A percentile compares a stretch with the other conserved stretches of the same genome.
Evolutionary conservation across 169 alveolate genomes (phyloP).

Genomic region (Hepatocystis sp.): DNA sequence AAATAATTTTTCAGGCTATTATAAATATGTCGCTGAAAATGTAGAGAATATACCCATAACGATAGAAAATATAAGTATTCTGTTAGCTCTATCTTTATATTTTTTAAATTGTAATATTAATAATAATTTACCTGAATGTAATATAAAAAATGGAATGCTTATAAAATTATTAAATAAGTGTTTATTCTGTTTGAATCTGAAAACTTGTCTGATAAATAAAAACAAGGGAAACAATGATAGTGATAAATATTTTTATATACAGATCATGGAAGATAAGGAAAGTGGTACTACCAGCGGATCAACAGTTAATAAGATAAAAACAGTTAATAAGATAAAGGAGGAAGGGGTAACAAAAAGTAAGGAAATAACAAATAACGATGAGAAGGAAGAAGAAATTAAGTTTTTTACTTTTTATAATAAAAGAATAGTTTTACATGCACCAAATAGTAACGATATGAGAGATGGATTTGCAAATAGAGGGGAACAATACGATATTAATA

Average conservation of each 20-base stretch:
- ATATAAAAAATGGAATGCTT: slow-evolving; percentile 17
- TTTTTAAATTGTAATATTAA: slow-evolving; percentile 27
- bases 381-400: not conserved
- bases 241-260: slow-evolving; percentile 49
- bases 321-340: slow-evolving; percentile 1
- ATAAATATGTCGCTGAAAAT: slow-evolving; percentile 29
- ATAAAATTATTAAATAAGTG: slow-evolving; percentile 33
- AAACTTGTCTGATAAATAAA: slow-evolving; percentile 58
- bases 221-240: slow-evolving; percentile 6
- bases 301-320: not conserved
- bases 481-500: not conserved
- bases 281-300: too few species aligned
- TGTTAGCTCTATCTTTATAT: slow-evolving; percentile 47
- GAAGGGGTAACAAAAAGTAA: not conserved
- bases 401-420: slow-evolving; percentile 56
- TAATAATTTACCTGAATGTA: slow-evolving; percentile 10
- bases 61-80: slow-evolving; percentile 34
- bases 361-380: not conserved
- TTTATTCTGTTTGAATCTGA: slow-evolving; percentile 39
- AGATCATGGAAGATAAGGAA: slow-evolving; percentile 17
- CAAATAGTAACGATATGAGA: not conserved
- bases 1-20: slow-evolving; percentile 60
- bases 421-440: slow-evolving; percentile 17
- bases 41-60: slow-evolving; percentile 41
- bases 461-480: not conserved